Evolutionary conservation across 192 early-diverging fungal species (phyloP), one percentile per base, ranked within the genome.

Genomic region (Thamnidium elegans): DNA sequence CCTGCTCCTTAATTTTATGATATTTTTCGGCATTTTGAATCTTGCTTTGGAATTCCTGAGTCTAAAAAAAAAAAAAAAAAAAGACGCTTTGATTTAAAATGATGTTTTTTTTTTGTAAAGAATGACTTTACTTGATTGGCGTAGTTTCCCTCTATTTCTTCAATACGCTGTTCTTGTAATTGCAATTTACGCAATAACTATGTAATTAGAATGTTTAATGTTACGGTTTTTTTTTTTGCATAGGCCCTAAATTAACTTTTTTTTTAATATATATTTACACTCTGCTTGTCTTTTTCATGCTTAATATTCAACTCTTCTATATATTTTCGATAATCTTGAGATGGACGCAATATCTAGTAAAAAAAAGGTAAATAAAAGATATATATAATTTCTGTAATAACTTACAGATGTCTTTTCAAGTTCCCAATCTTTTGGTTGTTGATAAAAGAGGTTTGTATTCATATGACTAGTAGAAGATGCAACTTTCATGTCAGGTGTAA

Each of bases 141-240:
- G 13, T 42, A 50, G 17, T 44, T 43, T 23, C 32, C 17, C 39
- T 65, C 19, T 2, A 65, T 39, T 23, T 50, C 34, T 43, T 50
- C 32, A 8, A 44, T 50, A 15, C 21, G 13, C 14, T 65, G 44
- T 9, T 67, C 43, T 15, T 56, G 36, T 31, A 47, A 30, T 15
- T 67, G 44, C 4, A 58, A 19, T 51, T 67, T 45, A 45, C 65
- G 65, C 36, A 67, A 39, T n/a, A 67, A 26, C 65, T 67, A 36
- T 19, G 42, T 55, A 56, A 23, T 3, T 42, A 65, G 30, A 17
- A 32, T 3, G 2, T 17, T 23, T 39, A 36, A 63, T 21, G 21
- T n/a, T 53, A 13, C 4, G 43, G n/a, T n/a, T 32, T 0, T 8
- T n/a, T 7, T 31, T 31, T 55, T 60, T 60, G 44, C 58, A 60